These are phyloP conservation scores for Pisolithus microcarpus DNA, from an alignment of 768 basidiomycete species.

Conservation along the genomic window DNA sequence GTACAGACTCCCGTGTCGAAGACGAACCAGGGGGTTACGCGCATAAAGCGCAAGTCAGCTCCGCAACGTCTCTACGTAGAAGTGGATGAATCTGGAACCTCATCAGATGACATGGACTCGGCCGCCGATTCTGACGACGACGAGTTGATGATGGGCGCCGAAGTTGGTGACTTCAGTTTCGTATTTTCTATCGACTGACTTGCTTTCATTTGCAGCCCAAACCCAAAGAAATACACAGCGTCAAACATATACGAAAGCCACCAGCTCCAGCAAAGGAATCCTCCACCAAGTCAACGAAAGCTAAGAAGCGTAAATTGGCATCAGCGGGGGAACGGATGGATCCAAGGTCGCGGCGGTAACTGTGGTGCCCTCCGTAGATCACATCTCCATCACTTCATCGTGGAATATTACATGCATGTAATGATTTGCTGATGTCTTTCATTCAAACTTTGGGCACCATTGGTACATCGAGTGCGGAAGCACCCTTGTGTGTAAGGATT, in stretches of 20 bases:
- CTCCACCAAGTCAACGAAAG: background rate
- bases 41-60: conserved; percentile 12
- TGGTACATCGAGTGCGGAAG: too few species aligned
- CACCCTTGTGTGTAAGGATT: too few species aligned
- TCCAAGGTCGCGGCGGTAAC: conserved; percentile 8
- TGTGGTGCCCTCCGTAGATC: background rate
- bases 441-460: too few species aligned
- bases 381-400: too few species aligned
- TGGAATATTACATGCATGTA: too few species aligned
- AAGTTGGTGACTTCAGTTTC: conserved; percentile 30
- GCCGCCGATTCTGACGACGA: conserved; percentile 43
- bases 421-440: too few species aligned
- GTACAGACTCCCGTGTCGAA: conserved; percentile 3
- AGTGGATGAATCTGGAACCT: conserved; percentile 25
- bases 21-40: conserved; percentile 7
- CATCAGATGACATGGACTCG: conserved; percentile 11
- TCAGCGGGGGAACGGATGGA: conserved; percentile 7
- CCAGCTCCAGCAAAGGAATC: conserved; percentile 3
- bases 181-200: background rate
- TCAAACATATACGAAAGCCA: conserved; percentile 20
- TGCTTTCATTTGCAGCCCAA: conserved; percentile 29
- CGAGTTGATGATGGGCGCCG: conserved; percentile 54
- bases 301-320: conserved; percentile 19
- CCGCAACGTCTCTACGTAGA: conserved; percentile 24
- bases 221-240: conserved; percentile 29